Conservation (phyloP, 2,329 filamentous ascomycete genomes). For the Penicillium sp. region DNA sequence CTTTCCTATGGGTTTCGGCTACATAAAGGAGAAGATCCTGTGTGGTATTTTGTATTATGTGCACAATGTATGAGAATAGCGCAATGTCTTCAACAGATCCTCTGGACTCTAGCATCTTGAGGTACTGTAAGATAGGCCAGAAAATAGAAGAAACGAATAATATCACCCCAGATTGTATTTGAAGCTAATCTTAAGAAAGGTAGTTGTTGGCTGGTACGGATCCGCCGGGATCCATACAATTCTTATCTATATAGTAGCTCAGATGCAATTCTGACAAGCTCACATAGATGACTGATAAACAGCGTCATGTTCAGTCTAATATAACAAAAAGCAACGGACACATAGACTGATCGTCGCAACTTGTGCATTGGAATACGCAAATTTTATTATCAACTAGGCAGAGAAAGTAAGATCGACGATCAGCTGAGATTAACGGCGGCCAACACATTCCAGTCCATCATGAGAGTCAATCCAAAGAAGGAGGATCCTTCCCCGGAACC, state of each 20-base stretch:
- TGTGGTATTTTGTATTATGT: background rate
- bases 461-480: background rate
- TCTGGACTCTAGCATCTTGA: background rate
- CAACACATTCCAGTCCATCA: background rate
- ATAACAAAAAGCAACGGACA: background rate
- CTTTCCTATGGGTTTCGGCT: constrained; percentile 20
- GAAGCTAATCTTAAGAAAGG: background rate
- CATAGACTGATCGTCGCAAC: background rate
- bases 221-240: background rate
- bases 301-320: background rate
- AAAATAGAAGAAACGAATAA: background rate
- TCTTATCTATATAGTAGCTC: background rate
- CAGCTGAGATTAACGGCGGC: background rate
- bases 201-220: background rate
- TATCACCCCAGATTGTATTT: background rate
- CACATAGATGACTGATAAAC: background rate
- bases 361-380: background rate
- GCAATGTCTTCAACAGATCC: constrained; percentile 11
- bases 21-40: constrained; percentile 15
- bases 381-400: background rate
- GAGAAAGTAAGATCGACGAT: background rate
- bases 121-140: background rate
- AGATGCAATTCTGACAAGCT: background rate
- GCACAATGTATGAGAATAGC: background rate
- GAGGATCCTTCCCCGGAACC: background rate